These are phyloP conservation scores for Debaryomyces nepalensis DNA, from an alignment of 1,139 yeast species.

Conservation along the genomic window DNA sequence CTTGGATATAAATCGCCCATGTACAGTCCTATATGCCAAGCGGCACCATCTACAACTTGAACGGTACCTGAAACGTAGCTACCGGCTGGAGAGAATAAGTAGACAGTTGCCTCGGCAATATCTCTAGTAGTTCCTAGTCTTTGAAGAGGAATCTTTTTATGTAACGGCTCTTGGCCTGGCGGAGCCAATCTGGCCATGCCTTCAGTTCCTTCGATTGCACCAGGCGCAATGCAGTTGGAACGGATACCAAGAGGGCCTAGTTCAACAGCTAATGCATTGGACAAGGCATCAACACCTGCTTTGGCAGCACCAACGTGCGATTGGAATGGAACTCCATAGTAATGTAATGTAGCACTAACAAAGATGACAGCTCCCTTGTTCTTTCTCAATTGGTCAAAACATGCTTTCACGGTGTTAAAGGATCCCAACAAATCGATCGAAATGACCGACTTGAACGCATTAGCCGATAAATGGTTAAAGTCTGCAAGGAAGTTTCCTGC, in stretches of 20 bases:
- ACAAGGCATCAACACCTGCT: constrained; percentile 91
- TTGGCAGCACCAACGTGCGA: constrained; percentile 93
- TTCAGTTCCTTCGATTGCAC: constrained; percentile 83
- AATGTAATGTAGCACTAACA: constrained; percentile 90
- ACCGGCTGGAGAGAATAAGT: constrained; percentile 81
- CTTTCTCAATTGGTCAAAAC: constrained; percentile 65
- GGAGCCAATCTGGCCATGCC: constrained; percentile 67
- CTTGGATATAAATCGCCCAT: constrained; percentile 42
- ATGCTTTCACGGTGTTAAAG: constrained; percentile 86
- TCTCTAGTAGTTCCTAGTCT: constrained; percentile 76
- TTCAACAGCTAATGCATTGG: constrained; percentile 86
- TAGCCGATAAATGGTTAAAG: constrained; percentile 75
- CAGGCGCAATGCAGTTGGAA: constrained; percentile 88
- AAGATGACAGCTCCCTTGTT: constrained; percentile 78
- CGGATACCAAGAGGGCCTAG: constrained; percentile 88
- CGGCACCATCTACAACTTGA: constrained; percentile 86
- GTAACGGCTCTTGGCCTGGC: constrained; percentile 42
- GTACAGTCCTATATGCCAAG: constrained; percentile 75
- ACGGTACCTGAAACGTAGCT: constrained; percentile 77
- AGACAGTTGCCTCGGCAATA: constrained; percentile 89
- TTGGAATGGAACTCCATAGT: constrained; percentile 90
- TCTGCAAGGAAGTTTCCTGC: constrained; percentile 93
- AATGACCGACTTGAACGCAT: constrained; percentile 88
- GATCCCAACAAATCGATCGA: constrained; percentile 88
- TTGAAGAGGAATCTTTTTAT: constrained; percentile 69